Conservation (phyloP, 495 filamentous ascomycete genomes). For the Aspergillus conjunctus region DNA sequence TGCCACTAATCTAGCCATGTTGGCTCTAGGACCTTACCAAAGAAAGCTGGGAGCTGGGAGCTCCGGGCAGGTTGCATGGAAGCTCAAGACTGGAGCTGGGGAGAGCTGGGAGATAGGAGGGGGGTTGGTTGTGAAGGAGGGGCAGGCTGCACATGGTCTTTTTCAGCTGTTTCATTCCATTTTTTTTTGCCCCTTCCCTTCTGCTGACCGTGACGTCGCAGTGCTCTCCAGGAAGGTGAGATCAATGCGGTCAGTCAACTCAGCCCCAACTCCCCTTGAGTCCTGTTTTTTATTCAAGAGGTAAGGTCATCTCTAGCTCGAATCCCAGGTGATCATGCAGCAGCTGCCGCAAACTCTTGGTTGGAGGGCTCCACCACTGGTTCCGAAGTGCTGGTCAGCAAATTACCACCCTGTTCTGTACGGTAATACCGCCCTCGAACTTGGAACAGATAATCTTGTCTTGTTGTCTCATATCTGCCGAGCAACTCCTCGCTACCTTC, state of each 20-base stretch:
- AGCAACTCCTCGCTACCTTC: no score
- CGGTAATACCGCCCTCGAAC: background rate
- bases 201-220: background rate
- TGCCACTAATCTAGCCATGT: conserved; percentile 20
- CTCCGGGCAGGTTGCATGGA: conserved; percentile 25
- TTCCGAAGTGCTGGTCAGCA: conserved; percentile 24
- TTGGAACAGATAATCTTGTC: background rate
- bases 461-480: no score
- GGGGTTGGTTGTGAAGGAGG: conserved; percentile 7
- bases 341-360: conserved; percentile 7
- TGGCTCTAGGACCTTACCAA: conserved; percentile 9
- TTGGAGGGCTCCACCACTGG: conserved; percentile 23
- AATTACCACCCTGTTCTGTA: conserved; percentile 20
- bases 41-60: conserved; percentile 24
- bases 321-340: conserved; percentile 1
- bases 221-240: background rate
- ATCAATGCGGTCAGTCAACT: conserved; percentile 4
- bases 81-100: conserved; percentile 24
- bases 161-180: conserved; percentile 3
- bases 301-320: background rate
- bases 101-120: conserved; percentile 22
- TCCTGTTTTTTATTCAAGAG: background rate
- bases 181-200: conserved; percentile 1
- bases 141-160: conserved; percentile 22
- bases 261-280: background rate